Conservation (phyloP, 345 rosid species). For the Melastoma malabathricum region DNA sequence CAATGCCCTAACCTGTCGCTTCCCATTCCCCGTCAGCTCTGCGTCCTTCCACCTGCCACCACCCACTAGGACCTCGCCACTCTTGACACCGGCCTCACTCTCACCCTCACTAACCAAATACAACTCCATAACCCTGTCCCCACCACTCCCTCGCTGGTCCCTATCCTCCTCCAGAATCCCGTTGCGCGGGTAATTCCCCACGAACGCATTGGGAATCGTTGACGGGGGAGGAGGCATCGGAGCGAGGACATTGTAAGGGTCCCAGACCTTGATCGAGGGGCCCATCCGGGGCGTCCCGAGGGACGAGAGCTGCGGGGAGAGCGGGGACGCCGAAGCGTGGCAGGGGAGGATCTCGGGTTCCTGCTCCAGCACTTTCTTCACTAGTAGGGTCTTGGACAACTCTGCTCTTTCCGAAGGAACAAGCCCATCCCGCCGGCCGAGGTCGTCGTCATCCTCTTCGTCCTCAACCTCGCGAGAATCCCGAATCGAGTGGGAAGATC, state of each 20-base stretch:
- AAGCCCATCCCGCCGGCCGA: conserved; percentile 15
- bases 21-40: conserved; percentile 55
- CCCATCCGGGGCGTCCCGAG: conserved; percentile 85
- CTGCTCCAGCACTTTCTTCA: conserved; percentile 77
- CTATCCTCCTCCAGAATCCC: conserved; percentile 19
- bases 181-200: conserved; percentile 6
- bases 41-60: conserved; percentile 70
- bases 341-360: conserved; percentile 90
- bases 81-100: conserved; percentile 55
- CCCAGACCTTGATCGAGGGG: conserved; percentile 90
- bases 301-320: conserved; percentile 80
- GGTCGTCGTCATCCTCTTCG: conserved; percentile 28
- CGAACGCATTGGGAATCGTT: conserved; percentile 26
- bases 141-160: conserved; percentile 9
- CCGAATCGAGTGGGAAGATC: conserved; percentile 49
- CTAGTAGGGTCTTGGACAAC: conserved; percentile 23
- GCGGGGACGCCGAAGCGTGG: conserved; percentile 83
- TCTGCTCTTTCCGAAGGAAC: conserved; percentile 7
- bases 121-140: conserved; percentile 67
- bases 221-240: conserved; percentile 55
- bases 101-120: conserved; percentile 69
- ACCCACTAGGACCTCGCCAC: conserved; percentile 34
- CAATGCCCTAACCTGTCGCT: conserved; percentile 88
- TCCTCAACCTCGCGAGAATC: conserved; percentile 16
- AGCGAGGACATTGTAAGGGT: conserved; percentile 82